A percentile compares a stretch with the other conserved stretches of the same genome.
Conservation (phyloP, 2,329 filamentous ascomycete species). For the Monosporascus sp. region DNA sequence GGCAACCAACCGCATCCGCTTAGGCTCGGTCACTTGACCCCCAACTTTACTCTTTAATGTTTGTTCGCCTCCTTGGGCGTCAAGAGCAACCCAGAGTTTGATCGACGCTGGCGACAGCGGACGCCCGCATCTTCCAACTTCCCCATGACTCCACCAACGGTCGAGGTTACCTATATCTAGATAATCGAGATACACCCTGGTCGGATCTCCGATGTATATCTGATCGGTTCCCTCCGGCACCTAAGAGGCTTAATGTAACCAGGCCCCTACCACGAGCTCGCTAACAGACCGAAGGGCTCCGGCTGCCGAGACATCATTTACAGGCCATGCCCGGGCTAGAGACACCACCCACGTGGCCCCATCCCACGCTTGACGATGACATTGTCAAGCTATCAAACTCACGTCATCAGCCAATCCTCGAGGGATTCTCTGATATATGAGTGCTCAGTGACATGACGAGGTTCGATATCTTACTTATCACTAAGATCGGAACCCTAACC, state of each 20-base stretch:
- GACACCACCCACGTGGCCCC: neutral
- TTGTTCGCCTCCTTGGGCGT: constrained; percentile 9
- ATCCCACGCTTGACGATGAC: neutral
- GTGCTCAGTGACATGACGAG: constrained; percentile 8
- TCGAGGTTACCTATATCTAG: constrained; percentile 3
- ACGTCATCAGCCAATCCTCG: neutral
- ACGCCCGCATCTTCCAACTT: constrained; percentile 16
- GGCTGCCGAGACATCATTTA: constrained; percentile 11
- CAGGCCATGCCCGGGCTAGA: constrained; percentile 7
- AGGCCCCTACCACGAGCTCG: constrained; percentile 8
- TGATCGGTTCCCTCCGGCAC: constrained; percentile 12
- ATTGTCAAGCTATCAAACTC: neutral
- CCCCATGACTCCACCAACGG: constrained; percentile 10
- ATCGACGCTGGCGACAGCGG: constrained; percentile 13
- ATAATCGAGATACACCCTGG: constrained; percentile 6
- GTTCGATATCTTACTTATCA: constrained; percentile 1
- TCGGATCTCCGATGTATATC: constrained; percentile 7
- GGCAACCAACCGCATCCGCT: neutral
- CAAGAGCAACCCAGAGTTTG: constrained; percentile 2
- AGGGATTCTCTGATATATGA: constrained; percentile 13
- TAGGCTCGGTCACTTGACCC: neutral
- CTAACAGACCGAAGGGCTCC: neutral
- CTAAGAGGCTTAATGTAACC: constrained; percentile 9
- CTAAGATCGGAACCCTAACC: neutral
- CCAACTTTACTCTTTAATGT: constrained; percentile 1